Evolutionary conservation across 2,329 filamentous ascomycete genomes (phyloP).

Genomic region (Myriosclerotinia scirpicola): DNA sequence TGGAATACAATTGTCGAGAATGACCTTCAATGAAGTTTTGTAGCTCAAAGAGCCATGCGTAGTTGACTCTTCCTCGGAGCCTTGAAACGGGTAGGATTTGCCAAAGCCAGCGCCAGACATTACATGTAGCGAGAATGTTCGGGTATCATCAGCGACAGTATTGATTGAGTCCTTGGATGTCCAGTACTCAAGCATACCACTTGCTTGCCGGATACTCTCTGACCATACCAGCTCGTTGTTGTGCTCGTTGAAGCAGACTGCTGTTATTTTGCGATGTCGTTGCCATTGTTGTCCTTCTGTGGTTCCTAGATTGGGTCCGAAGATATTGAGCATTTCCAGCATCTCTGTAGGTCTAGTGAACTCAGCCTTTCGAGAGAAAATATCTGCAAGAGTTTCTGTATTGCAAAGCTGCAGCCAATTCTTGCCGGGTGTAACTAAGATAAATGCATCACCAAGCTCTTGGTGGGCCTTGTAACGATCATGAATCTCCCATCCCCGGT

Average conservation of each 20-base stretch:
- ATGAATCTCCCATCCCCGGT: slow-evolving; percentile 21
- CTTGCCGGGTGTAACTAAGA: slow-evolving; percentile 21
- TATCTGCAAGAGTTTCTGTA: slow-evolving; percentile 9
- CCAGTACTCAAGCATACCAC: slow-evolving; percentile 16
- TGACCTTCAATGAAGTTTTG: slow-evolving; percentile 14
- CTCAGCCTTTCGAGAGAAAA: not conserved
- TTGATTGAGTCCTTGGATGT: slow-evolving; percentile 2
- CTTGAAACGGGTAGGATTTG: slow-evolving; percentile 20
- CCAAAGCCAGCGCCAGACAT: slow-evolving; percentile 22
- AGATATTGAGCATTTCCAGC: slow-evolving; percentile 18
- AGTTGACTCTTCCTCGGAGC: not conserved
- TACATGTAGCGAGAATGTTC: slow-evolving; percentile 19
- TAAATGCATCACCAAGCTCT: slow-evolving; percentile 21
- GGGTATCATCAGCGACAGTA: slow-evolving; percentile 15
- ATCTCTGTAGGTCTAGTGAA: slow-evolving; percentile 19
- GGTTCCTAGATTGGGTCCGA: slow-evolving; percentile 16
- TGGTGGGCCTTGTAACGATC: slow-evolving; percentile 21
- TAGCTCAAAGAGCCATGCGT: not conserved
- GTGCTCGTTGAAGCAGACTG: slow-evolving; percentile 17
- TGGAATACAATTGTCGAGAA: slow-evolving; percentile 19
- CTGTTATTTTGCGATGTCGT: slow-evolving; percentile 20
- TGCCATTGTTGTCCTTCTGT: slow-evolving; percentile 22
- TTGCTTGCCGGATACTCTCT: slow-evolving; percentile 18
- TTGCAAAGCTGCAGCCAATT: slow-evolving; percentile 22
- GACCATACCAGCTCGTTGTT: slow-evolving; percentile 19